Evolutionary conservation across 2,329 filamentous ascomycete genomes (phyloP).

Genomic region (Fusarium miscanthi): DNA sequence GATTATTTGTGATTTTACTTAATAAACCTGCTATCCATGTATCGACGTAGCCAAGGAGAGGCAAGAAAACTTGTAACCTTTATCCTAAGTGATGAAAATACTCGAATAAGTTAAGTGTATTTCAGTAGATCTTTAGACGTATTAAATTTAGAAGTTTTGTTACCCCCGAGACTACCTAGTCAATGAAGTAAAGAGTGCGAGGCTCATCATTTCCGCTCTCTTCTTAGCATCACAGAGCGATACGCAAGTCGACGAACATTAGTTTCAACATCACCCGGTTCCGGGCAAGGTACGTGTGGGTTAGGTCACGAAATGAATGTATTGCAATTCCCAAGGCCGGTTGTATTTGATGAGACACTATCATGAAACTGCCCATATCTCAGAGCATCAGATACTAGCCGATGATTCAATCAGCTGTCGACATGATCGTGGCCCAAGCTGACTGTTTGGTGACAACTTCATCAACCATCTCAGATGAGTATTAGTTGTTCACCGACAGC

Average conservation of each 20-base stretch:
- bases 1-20: background rate
- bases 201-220: background rate
- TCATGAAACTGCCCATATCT: conserved; percentile 36
- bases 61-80: background rate
- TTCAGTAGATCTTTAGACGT: background rate
- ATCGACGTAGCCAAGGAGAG: background rate
- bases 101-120: background rate
- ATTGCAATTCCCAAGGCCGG: conserved; percentile 22
- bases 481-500: conserved; percentile 10
- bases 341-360: conserved; percentile 28
- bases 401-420: conserved; percentile 7
- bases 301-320: background rate
- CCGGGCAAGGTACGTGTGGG: background rate
- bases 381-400: conserved; percentile 25
- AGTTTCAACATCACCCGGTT: background rate
- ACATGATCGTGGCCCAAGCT: conserved; percentile 8
- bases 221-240: background rate
- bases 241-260: background rate
- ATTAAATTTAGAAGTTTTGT: background rate
- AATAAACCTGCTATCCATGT: background rate
- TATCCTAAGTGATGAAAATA: background rate
- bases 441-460: conserved; percentile 9
- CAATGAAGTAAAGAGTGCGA: background rate
- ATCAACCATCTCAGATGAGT: conserved; percentile 26
- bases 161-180: background rate